Conservation (phyloP, 257 asterid species). For the Solanum corneliomulleri region DNA sequence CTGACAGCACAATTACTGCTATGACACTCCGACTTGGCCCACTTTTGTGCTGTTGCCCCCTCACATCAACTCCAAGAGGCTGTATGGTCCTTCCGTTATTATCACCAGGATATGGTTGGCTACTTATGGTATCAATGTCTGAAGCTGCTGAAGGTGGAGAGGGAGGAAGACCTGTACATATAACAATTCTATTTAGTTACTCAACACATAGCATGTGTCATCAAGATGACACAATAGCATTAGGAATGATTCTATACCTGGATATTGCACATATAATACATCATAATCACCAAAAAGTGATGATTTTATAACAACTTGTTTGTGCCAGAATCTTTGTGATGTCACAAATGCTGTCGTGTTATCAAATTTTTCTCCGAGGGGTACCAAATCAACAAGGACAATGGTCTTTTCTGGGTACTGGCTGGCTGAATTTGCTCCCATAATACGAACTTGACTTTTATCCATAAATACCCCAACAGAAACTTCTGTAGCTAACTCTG, state of each 20-base stretch:
- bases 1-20: slow-evolving; percentile 53
- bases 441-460: slow-evolving; percentile 83
- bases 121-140: slow-evolving; percentile 35
- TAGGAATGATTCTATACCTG: slow-evolving; percentile 40
- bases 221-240: neutral
- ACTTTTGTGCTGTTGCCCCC: slow-evolving; percentile 32
- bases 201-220: neutral
- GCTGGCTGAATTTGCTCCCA: slow-evolving; percentile 87
- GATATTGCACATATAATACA: slow-evolving; percentile 73
- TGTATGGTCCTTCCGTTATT: slow-evolving; percentile 44
- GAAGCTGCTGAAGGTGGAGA: slow-evolving; percentile 85
- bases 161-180: slow-evolving; percentile 73
- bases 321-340: slow-evolving; percentile 72
- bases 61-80: slow-evolving; percentile 85
- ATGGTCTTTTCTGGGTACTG: slow-evolving; percentile 70
- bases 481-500: slow-evolving; percentile 75
- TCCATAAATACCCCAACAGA: slow-evolving; percentile 67
- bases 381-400: slow-evolving; percentile 70
- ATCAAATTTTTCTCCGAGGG: slow-evolving; percentile 61
- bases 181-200: neutral
- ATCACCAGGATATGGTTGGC: slow-evolving; percentile 62
- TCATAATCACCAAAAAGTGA: slow-evolving; percentile 70
- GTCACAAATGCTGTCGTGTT: slow-evolving; percentile 48
- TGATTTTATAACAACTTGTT: slow-evolving; percentile 46
- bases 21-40: slow-evolving; percentile 48